These are phyloP conservation scores for Perilla frutescens DNA, from an alignment of 257 asterid species.

Conservation along the genomic window DNA sequence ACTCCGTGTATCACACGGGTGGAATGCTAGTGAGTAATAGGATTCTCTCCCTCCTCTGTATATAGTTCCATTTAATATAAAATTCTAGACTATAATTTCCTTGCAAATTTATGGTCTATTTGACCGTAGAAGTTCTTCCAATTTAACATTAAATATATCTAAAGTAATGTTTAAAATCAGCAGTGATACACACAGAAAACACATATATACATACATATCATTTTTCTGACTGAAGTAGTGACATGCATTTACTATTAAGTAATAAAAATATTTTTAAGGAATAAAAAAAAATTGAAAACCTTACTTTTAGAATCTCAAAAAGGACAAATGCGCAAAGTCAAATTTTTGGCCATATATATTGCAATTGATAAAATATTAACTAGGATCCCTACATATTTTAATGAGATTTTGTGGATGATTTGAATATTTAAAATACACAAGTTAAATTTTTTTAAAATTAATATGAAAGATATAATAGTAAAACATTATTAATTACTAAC, in stretches of 20 bases:
- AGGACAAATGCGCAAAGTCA: neutral
- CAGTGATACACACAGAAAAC: neutral
- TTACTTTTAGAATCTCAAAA: neutral
- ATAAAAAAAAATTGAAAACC: neutral
- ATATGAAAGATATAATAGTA: too few species aligned
- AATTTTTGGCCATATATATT: too few species aligned
- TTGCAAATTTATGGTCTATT: constrained; percentile 8
- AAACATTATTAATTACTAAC: too few species aligned
- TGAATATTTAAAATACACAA: too few species aligned
- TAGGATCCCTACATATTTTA: too few species aligned
- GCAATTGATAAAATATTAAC: too few species aligned
- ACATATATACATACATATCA: too few species aligned
- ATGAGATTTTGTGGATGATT: too few species aligned
- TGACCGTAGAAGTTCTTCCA: neutral
- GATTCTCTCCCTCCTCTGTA: neutral
- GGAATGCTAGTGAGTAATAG: neutral
- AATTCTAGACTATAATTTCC: neutral
- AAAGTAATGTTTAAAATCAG: neutral
- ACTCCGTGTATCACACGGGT: too few species aligned
- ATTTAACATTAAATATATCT: neutral
- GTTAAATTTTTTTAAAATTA: too few species aligned
- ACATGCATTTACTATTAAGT: neutral
- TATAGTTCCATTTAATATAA: neutral
- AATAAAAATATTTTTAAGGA: neutral
- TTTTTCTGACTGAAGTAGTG: too few species aligned